Evolutionary conservation across 2,329 filamentous ascomycete species (phyloP), one percentile per base, ranked within the genome.

Genomic region (Aspergillus nomiae): DNA sequence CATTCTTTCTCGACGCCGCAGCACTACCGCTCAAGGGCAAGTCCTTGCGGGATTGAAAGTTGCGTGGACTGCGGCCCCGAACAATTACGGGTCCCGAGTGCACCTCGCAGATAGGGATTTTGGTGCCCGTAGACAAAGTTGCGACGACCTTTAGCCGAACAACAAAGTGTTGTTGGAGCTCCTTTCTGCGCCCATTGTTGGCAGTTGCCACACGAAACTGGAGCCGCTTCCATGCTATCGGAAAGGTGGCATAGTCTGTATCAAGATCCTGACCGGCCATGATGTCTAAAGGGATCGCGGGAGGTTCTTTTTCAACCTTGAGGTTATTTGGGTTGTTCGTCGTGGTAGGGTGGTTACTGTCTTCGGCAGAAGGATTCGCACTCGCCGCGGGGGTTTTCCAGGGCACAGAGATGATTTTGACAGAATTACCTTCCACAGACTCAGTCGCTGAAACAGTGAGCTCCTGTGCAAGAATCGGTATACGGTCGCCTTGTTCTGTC

Each of bases 191-290:
- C 12, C 94, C 94, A 75, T 98, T 98, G 80, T 98, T 98, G 61
- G 94, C 94, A 10, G 94, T 98, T 21, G 94, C 94, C 76, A 94
- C 96, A 71, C 94, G 86, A 74, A 98, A 98, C 73, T 98, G 94
- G 65, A 98, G 81, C 62, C 94, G 87, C 71, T 95, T 93, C 92
- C 94, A 98, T 54, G 93, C 92, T 67, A 98, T 94, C 5, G 94
- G 94, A 71, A 96, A 96, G 51, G 92, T 93, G 19, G 92, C 92
- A 68, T 91, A 94, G 68, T 97, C 94, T 8, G 91, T 90, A 60
- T 94, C 91, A 69, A 87, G 78, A 41, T 96, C 85, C 66, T 88
- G 83, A 82, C 92, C 81, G 45, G 83, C 84, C 75, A 86, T 85
- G 59, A 86, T 82, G 70, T 89, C 87, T 65, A 97, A 80, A 1